These are phyloP conservation scores for Penicillium steckii DNA, from an alignment of 495 filamentous ascomycete genomes.

Conservation along the genomic window DNA sequence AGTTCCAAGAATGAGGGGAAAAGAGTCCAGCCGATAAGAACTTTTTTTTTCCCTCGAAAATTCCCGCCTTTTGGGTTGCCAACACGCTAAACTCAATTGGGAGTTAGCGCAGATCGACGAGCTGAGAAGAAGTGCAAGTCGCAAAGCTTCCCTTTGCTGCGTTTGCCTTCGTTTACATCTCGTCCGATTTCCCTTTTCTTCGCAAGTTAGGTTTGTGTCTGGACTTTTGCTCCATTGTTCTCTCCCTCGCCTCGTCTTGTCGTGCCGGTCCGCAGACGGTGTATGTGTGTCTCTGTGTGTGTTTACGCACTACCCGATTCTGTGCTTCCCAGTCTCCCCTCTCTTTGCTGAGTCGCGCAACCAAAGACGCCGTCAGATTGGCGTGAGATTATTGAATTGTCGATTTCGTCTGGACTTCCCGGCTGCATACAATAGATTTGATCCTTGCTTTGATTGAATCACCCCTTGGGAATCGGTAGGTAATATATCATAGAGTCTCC, in stretches of 20 bases:
- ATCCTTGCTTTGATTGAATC: not conserved
- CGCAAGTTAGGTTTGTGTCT: not conserved
- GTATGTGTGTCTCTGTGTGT: not conserved
- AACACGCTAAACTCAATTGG: constrained; percentile 37
- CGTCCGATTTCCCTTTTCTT: constrained; percentile 2
- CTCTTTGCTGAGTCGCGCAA: not conserved
- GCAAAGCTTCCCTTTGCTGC: not conserved
- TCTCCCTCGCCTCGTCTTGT: not conserved
- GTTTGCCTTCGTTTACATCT: constrained; percentile 5
- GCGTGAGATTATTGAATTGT: not conserved
- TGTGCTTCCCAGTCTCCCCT: constrained; percentile 1
- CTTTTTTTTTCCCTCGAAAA: constrained; percentile 27
- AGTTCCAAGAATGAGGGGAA: not conserved
- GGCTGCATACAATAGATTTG: not conserved
- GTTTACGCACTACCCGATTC: not conserved
- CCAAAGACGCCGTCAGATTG: not conserved
- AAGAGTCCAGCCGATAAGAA: constrained; percentile 31
- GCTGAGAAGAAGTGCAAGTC: constrained; percentile 14
- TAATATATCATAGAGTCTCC: constrained; percentile 17
- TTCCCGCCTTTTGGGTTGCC: constrained; percentile 19
- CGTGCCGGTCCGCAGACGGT: not conserved
- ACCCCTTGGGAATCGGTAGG: constrained; percentile 9
- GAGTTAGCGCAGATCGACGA: constrained; percentile 41
- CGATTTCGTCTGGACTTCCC: not conserved
- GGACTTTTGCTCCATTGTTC: not conserved